A percentile compares a stretch with the other conserved stretches of the same genome.
phyloP scores from a whole-genome alignment of 2,329 filamentous ascomycete genomes.

The Gliomastix tumulicola region DNA sequence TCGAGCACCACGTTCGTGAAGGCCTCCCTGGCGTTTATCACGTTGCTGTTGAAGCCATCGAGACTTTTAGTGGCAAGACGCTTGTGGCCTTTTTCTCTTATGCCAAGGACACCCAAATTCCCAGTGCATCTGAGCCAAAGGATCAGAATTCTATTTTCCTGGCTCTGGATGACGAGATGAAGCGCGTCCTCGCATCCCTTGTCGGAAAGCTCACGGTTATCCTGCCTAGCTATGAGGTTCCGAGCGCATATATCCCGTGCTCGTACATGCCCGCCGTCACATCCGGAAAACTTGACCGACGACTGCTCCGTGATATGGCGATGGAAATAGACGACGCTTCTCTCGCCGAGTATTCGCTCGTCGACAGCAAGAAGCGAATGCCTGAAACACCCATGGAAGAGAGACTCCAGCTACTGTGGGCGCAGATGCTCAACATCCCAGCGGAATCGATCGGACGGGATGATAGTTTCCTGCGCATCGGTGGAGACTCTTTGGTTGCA shows the following conservation, averaged over 20 bases:
- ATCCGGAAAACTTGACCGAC: conserved; percentile 10
- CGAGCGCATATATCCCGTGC: conserved; percentile 9
- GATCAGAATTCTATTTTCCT: conserved; percentile 6
- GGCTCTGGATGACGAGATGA: conserved; percentile 3
- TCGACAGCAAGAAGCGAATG: neutral
- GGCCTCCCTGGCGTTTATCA: neutral
- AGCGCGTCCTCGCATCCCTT: conserved; percentile 8
- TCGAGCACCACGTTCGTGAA: conserved; percentile 9
- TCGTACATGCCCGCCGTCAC: conserved; percentile 9
- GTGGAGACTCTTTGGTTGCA: conserved; percentile 9
- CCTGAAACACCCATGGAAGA: conserved; percentile 1
- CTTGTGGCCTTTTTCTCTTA: neutral
- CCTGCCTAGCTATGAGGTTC: conserved; percentile 11
- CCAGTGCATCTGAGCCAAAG: no score
- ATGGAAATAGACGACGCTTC: neutral
- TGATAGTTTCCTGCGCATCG: conserved; percentile 7
- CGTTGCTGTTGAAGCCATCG: neutral
- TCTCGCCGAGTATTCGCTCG: neutral
- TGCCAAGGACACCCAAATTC: neutral
- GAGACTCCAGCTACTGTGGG: conserved; percentile 2
- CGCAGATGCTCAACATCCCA: conserved; percentile 3
- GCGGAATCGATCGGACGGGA: conserved; percentile 3
- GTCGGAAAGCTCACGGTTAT: conserved; percentile 5
- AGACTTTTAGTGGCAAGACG: neutral
- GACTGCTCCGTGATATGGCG: neutral